A percentile compares a stretch with the other conserved stretches of the same genome.
Evolutionary conservation across 495 filamentous ascomycete genomes (phyloP).

Genomic region (Astrothelium subdiscretum): DNA sequence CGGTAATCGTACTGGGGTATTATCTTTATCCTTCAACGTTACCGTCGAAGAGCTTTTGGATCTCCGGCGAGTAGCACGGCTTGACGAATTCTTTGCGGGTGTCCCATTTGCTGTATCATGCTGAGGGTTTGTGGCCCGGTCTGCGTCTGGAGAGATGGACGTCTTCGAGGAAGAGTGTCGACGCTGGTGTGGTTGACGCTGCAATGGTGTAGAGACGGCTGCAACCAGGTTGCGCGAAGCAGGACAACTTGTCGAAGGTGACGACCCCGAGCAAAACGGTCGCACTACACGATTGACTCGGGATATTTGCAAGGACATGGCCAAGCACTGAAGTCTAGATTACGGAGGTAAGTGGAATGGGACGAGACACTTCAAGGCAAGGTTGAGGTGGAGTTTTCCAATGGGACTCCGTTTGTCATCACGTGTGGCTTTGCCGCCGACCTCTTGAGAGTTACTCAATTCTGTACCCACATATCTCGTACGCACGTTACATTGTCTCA

Average conservation of each 20-base stretch:
- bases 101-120: conserved; percentile 4
- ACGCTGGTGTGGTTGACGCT: conserved; percentile 14
- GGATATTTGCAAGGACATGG: not conserved
- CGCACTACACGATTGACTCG: not conserved
- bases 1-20: conserved; percentile 49
- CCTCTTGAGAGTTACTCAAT: no score
- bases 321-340: not conserved
- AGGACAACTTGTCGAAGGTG: not conserved
- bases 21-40: conserved; percentile 17
- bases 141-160: conserved; percentile 17
- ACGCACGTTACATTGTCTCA: no score
- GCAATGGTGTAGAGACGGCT: not conserved
- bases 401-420: not conserved
- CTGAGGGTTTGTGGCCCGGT: conserved; percentile 13
- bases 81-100: conserved; percentile 8
- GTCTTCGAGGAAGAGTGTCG: conserved; percentile 24
- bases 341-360: not conserved
- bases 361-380: no score
- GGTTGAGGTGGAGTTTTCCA: not conserved
- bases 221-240: not conserved
- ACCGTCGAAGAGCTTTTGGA: conserved; percentile 23
- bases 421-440: not conserved
- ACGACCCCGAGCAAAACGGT: not conserved
- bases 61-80: conserved; percentile 19
- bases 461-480: no score